phyloP scores from a whole-genome alignment of 2,329 filamentous ascomycete genomes.

The Botrytis paeoniae region DNA sequence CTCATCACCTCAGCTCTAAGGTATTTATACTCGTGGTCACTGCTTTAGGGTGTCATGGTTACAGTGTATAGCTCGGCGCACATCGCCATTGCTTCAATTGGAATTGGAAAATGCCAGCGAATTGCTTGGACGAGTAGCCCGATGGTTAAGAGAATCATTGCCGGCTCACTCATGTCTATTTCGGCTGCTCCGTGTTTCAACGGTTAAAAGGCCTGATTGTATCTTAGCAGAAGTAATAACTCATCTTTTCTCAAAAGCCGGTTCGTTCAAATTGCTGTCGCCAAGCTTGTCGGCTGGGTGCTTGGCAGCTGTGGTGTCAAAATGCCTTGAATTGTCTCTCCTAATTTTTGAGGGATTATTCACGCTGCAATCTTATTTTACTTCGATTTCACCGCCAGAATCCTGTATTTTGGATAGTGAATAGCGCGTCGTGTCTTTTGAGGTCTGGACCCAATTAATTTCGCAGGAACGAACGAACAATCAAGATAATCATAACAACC shows the following conservation, averaged over 20 bases:
- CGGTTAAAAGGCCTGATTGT: not conserved
- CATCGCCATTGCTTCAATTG: not conserved
- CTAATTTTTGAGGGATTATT: not conserved
- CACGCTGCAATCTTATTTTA: not conserved
- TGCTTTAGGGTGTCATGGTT: not conserved
- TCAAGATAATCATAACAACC: not conserved
- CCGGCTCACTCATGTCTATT: not conserved
- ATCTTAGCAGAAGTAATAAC: not conserved
- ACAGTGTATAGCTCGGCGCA: not conserved
- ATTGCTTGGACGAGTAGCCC: not conserved
- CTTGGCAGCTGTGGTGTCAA: conserved; percentile 19
- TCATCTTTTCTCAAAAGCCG: not conserved
- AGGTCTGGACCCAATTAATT: not conserved
- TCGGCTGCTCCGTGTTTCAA: not conserved
- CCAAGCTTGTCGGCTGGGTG: conserved; percentile 13
- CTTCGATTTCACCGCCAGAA: not conserved
- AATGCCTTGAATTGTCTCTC: not conserved
- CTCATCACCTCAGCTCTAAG: not conserved
- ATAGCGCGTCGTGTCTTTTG: not conserved
- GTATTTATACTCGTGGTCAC: not conserved
- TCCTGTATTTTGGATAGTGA: not conserved
- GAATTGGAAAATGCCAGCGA: not conserved
- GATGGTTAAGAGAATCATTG: not conserved
- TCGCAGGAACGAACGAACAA: conserved; percentile 10
- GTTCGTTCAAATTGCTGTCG: not conserved